phyloP scores from a whole-genome alignment of 805 yeast species.

The Hanseniaspora vineae region DNA sequence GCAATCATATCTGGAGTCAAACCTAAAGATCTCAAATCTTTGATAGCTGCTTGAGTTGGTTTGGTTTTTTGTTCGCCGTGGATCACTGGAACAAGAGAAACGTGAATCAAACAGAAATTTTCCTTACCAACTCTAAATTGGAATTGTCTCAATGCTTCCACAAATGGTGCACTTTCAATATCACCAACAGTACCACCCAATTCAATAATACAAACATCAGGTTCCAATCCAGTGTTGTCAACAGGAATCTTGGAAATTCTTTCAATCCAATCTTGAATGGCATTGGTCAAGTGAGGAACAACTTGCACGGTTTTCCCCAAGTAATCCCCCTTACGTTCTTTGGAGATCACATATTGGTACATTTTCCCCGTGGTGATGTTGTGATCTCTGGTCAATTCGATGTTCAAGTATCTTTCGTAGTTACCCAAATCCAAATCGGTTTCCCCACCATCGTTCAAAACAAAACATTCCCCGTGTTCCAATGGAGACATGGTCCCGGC shows the following conservation, averaged over 20 bases:
- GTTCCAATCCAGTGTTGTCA: conserved; percentile 44
- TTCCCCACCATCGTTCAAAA: conserved; percentile 97
- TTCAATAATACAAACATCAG: conserved; percentile 94
- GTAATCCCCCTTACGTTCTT: conserved; percentile 93
- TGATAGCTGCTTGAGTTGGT: conserved; percentile 98
- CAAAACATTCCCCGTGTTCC: conserved; percentile 98
- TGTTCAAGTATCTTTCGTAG: conserved; percentile 91
- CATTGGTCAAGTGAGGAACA: conserved; percentile 95
- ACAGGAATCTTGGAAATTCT: conserved; percentile 85
- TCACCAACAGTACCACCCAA: conserved; percentile 99
- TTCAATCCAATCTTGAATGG: conserved; percentile 98
- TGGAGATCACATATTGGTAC: conserved; percentile 85
- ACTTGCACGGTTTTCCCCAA: conserved; percentile 99
- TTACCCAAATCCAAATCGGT: conserved; percentile 96
- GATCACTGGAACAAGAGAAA: conserved; percentile 92
- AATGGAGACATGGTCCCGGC: conserved; percentile 99
- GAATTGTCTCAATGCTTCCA: conserved; percentile 97
- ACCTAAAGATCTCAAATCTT: conserved; percentile 91
- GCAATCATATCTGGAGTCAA: conserved; percentile 95
- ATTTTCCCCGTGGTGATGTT: conserved; percentile 98
- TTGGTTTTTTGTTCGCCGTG: conserved; percentile 98
- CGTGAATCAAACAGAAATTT: conserved; percentile 92
- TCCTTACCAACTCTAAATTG: conserved; percentile 93
- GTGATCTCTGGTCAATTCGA: conserved; percentile 86
- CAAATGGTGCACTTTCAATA: conserved; percentile 96